Percentiles rank a stretch among this genome's conserved stretches.
Conservation (phyloP, 2,329 filamentous ascomycete genomes). For the Furcasterigmium furcatum region DNA sequence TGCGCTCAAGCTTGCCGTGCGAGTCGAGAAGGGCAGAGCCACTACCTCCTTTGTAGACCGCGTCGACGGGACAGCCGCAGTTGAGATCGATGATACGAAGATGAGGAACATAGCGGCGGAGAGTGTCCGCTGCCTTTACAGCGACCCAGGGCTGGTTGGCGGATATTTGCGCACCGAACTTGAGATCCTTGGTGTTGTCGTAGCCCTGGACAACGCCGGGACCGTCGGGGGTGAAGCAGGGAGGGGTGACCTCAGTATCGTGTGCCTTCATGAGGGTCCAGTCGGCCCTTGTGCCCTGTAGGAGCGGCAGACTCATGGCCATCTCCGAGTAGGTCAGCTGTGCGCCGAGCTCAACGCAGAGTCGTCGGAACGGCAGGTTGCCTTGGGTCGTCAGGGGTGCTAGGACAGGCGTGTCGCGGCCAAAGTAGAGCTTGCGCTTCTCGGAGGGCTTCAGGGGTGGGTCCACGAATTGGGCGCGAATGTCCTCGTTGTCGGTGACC, state of each 20-base stretch:
- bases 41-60: constrained; percentile 83
- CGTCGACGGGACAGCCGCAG: constrained; percentile 94
- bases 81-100: constrained; percentile 92
- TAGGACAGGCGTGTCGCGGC: constrained; percentile 86
- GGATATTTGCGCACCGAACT: constrained; percentile 89
- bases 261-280: constrained; percentile 96
- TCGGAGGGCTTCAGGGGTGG: constrained; percentile 87
- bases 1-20: constrained; percentile 85
- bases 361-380: constrained; percentile 87
- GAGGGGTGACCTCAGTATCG: constrained; percentile 73
- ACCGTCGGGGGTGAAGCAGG: constrained; percentile 56
- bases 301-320: constrained; percentile 85
- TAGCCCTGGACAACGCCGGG: constrained; percentile 67
- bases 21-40: constrained; percentile 91
- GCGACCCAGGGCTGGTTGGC: constrained; percentile 90
- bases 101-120: constrained; percentile 74
- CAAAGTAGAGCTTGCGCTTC: constrained; percentile 92
- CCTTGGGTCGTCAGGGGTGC: constrained; percentile 95
- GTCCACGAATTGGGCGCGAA: constrained; percentile 78
- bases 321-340: constrained; percentile 98
- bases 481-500: constrained; percentile 55
- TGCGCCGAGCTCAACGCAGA: constrained; percentile 85
- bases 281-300: constrained; percentile 87
- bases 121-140: constrained; percentile 79
- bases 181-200: constrained; percentile 77